phyloP scores from a whole-genome alignment of 2,329 filamentous ascomycete species.

The Diaporthe australafricana region DNA sequence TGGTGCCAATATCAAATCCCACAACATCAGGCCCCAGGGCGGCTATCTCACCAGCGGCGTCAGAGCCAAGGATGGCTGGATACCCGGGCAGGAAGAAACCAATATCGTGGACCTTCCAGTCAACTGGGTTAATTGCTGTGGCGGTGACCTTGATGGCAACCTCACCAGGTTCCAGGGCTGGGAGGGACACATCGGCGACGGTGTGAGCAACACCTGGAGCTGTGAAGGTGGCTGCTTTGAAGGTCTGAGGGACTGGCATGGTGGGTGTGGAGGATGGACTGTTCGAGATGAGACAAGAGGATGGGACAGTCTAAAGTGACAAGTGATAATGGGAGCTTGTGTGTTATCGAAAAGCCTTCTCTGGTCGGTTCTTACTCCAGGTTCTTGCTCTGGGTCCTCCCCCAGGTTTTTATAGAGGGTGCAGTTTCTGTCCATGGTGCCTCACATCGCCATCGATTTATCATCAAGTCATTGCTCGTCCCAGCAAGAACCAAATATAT shows the following conservation, averaged over 20 bases:
- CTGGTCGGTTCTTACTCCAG: too few species aligned
- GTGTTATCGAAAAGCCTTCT: too few species aligned
- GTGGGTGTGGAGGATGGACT: neutral
- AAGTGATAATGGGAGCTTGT: too few species aligned
- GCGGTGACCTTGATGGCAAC: conserved; percentile 41
- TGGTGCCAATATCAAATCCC: conserved; percentile 48
- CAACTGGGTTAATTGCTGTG: conserved; percentile 49
- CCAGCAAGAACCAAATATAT: too few species aligned
- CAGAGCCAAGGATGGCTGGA: conserved; percentile 48
- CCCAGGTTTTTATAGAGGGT: too few species aligned
- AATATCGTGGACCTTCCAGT: conserved; percentile 49
- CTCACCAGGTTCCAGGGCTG: conserved; percentile 38
- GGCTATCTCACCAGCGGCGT: conserved; percentile 48
- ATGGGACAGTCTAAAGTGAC: too few species aligned
- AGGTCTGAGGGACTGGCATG: conserved; percentile 28
- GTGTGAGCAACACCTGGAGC: conserved; percentile 23
- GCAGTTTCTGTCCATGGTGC: too few species aligned
- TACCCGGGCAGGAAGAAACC: conserved; percentile 42
- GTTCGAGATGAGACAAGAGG: too few species aligned
- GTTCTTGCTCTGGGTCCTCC: too few species aligned
- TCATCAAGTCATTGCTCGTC: too few species aligned
- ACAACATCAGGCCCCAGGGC: conserved; percentile 44
- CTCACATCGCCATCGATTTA: too few species aligned
- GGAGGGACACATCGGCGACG: conserved; percentile 29
- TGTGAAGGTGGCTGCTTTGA: conserved; percentile 32